Percentiles rank a stretch among this genome's conserved stretches.
These are phyloP conservation scores for Ustilago bromivora DNA, from an alignment of 1,284 basidiomycete genomes.

Conservation along the genomic window DNA sequence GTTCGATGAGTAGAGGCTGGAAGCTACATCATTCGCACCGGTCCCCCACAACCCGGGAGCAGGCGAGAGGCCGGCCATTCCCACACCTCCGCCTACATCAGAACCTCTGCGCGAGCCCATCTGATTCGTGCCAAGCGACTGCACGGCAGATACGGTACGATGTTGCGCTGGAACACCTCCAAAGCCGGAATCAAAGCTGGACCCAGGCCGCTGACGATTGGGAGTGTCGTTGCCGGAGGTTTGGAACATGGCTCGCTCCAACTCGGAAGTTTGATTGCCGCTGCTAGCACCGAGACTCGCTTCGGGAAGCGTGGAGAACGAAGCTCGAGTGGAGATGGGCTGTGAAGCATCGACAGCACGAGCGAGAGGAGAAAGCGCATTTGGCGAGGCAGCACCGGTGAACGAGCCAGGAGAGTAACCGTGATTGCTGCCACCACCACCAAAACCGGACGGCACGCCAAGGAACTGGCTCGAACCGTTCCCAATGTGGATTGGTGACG, in stretches of 20 bases:
- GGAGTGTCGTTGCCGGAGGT: slow-evolving; percentile 24
- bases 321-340: slow-evolving; percentile 15
- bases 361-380: slow-evolving; percentile 14
- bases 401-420: slow-evolving; percentile 11
- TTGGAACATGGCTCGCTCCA: slow-evolving; percentile 41
- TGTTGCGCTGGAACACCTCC: slow-evolving; percentile 22
- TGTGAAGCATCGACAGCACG: slow-evolving; percentile 16
- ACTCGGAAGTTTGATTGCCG: slow-evolving; percentile 14
- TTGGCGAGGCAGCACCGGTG: slow-evolving; percentile 30
- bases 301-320: slow-evolving; percentile 28
- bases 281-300: slow-evolving; percentile 4
- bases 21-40: slow-evolving; percentile 13
- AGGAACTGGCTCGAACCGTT: slow-evolving; percentile 20
- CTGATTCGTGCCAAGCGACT: slow-evolving; percentile 22
- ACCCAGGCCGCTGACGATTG: slow-evolving; percentile 16
- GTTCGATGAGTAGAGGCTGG: slow-evolving; percentile 22
- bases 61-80: slow-evolving; percentile 9
- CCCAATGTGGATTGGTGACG: not conserved
- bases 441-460: slow-evolving; percentile 22
- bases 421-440: slow-evolving; percentile 1
- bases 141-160: slow-evolving; percentile 33
- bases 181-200: slow-evolving; percentile 15
- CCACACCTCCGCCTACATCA: slow-evolving; percentile 20
- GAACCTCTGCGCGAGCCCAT: slow-evolving; percentile 35
- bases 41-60: slow-evolving; percentile 15